Evolutionary conservation across 148 eudicot species (phyloP).

Genomic region (Cornus suecica): DNA sequence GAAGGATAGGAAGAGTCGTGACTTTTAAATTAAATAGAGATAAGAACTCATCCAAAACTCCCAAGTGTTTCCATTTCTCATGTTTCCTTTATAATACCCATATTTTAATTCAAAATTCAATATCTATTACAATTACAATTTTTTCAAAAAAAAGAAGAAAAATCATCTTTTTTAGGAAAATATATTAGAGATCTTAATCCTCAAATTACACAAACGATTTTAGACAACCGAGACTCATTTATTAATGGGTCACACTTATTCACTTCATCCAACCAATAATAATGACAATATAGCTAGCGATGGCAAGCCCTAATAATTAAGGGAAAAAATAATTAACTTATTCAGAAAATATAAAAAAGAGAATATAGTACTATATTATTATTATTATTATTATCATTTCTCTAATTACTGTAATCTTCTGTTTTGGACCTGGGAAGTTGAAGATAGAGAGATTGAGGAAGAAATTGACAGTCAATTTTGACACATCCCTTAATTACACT

Average conservation of each 20-base stretch:
- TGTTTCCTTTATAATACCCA: background rate
- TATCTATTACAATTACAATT: too few species aligned
- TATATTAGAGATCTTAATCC: background rate
- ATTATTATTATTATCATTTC: background rate
- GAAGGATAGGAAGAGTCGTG: background rate
- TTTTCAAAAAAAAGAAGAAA: background rate
- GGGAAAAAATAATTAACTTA: background rate
- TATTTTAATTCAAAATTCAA: too few species aligned
- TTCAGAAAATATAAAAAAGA: background rate
- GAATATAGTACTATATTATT: background rate
- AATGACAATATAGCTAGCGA: too few species aligned
- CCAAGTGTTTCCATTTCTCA: background rate
- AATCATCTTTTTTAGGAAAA: constrained; percentile 1
- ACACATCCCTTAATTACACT: constrained; percentile 13
- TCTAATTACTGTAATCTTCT: background rate
- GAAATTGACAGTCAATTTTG: constrained; percentile 28
- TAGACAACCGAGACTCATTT: constrained; percentile 4
- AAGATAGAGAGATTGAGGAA: constrained; percentile 9
- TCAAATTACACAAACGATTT: constrained; percentile 1
- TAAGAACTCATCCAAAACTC: background rate
- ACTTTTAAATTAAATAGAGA: too few species aligned
- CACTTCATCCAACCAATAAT: background rate
- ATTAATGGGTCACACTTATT: too few species aligned
- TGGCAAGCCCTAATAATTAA: too few species aligned
- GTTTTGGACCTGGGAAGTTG: background rate